phyloP scores from a whole-genome alignment of 805 yeast species.

The Lipomyces chichibuensis region DNA sequence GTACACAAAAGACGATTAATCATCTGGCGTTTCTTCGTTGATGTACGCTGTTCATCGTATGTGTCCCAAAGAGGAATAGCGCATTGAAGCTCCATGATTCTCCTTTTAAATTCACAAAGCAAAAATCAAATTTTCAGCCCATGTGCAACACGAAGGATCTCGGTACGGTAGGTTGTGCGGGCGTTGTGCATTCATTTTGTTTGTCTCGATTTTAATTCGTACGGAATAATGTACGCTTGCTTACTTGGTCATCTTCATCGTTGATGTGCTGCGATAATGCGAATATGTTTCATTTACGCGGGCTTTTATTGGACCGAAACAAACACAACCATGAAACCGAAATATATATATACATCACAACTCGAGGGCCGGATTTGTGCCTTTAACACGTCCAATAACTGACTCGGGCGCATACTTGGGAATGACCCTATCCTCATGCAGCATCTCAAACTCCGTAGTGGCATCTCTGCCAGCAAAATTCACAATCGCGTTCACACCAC shows the following conservation, averaged over 20 bases:
- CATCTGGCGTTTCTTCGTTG: neutral
- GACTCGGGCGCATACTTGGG: slow-evolving; percentile 53
- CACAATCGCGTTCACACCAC: slow-evolving; percentile 62
- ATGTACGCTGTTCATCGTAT: neutral
- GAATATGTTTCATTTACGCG: too few species aligned
- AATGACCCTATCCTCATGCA: slow-evolving; percentile 61
- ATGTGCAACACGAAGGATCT: too few species aligned
- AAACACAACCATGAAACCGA: neutral
- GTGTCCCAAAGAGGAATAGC: too few species aligned
- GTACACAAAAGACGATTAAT: neutral
- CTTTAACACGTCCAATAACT: slow-evolving; percentile 58
- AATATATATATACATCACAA: slow-evolving; percentile 25
- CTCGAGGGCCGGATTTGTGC: slow-evolving; percentile 51
- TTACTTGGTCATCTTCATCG: too few species aligned
- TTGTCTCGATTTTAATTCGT: too few species aligned
- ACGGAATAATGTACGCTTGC: too few species aligned
- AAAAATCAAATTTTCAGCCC: too few species aligned
- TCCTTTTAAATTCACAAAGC: too few species aligned
- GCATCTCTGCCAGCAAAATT: slow-evolving; percentile 86
- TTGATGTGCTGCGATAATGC: too few species aligned
- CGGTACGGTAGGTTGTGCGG: too few species aligned
- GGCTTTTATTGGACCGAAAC: neutral
- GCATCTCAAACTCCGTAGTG: slow-evolving; percentile 64
- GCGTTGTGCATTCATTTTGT: too few species aligned
- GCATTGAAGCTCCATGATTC: too few species aligned